Evolutionary conservation across 1,284 basidiomycete genomes (phyloP).

Genomic region (Trichosporon sp.): DNA sequence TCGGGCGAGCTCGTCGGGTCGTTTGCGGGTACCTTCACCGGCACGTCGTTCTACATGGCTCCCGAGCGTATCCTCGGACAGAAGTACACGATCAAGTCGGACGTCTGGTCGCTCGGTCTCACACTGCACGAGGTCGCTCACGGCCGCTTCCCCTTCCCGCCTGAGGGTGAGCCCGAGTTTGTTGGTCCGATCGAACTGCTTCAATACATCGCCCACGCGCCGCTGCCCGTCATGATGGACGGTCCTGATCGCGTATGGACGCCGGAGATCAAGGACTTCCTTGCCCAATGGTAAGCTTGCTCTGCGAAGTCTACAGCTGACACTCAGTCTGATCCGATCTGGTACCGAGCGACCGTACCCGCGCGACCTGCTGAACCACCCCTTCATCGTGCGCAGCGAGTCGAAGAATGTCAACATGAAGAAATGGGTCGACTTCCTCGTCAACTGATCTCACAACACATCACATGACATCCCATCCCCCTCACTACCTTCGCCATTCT

Average conservation of each 20-base stretch:
- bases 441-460: not conserved
- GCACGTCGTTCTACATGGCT: slow-evolving; percentile 98
- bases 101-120: slow-evolving; percentile 95
- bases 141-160: slow-evolving; percentile 89
- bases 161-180: slow-evolving; percentile 58
- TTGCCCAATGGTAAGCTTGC: slow-evolving; percentile 68
- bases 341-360: slow-evolving; percentile 71
- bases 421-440: slow-evolving; percentile 62
- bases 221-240: slow-evolving; percentile 67
- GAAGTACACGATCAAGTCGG: slow-evolving; percentile 93
- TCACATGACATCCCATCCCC: not conserved
- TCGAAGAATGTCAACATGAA: slow-evolving; percentile 80
- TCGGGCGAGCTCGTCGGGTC: slow-evolving; percentile 91
- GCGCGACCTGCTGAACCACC: slow-evolving; percentile 74
- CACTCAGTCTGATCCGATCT: slow-evolving; percentile 33
- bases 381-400: slow-evolving; percentile 76
- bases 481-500: not conserved
- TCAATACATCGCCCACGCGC: slow-evolving; percentile 83
- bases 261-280: slow-evolving; percentile 84
- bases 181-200: slow-evolving; percentile 88
- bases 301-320: slow-evolving; percentile 1
- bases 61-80: slow-evolving; percentile 91
- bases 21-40: slow-evolving; percentile 89
- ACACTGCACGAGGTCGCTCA: slow-evolving; percentile 90
- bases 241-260: slow-evolving; percentile 61